A percentile compares a stretch with the other conserved stretches of the same genome.
Evolutionary conservation across 306 rosid genomes (phyloP).

Genomic region (Hippophae tibetana): DNA sequence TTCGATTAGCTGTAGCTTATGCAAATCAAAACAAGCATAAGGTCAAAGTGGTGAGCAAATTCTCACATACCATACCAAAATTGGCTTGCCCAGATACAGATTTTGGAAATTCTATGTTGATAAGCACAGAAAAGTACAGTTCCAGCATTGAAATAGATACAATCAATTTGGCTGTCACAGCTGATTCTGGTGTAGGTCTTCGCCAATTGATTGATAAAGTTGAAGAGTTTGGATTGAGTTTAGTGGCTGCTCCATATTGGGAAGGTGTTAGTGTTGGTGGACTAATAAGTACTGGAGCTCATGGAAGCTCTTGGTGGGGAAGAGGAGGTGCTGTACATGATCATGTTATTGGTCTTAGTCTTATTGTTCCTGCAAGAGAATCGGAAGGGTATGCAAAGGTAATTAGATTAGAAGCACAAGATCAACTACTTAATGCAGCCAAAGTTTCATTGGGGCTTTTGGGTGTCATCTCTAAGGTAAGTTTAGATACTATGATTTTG

Average conservation of each 20-base stretch:
- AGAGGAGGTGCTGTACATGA: constrained; percentile 71
- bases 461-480: constrained; percentile 76
- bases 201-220: constrained; percentile 26
- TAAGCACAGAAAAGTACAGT: constrained; percentile 22
- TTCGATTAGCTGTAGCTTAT: constrained; percentile 39
- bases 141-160: constrained; percentile 18
- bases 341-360: constrained; percentile 39
- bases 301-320: constrained; percentile 59
- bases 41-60: constrained; percentile 44
- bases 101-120: constrained; percentile 7
- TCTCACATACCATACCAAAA: constrained; percentile 64
- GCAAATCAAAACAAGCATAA: constrained; percentile 42
- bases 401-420: constrained; percentile 24
- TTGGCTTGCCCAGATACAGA: constrained; percentile 38
- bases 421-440: constrained; percentile 50
- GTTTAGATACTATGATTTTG: neutral
- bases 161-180: constrained; percentile 17
- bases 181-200: constrained; percentile 29
- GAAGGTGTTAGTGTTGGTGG: constrained; percentile 44
- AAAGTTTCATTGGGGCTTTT: constrained; percentile 52
- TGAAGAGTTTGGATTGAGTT: constrained; percentile 28
- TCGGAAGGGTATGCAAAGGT: constrained; percentile 57
- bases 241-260: constrained; percentile 41
- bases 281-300: constrained; percentile 33
- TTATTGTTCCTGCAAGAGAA: constrained; percentile 43